phyloP scores from a whole-genome alignment of 805 yeast species.

The Nakazawaea ernobii region DNA sequence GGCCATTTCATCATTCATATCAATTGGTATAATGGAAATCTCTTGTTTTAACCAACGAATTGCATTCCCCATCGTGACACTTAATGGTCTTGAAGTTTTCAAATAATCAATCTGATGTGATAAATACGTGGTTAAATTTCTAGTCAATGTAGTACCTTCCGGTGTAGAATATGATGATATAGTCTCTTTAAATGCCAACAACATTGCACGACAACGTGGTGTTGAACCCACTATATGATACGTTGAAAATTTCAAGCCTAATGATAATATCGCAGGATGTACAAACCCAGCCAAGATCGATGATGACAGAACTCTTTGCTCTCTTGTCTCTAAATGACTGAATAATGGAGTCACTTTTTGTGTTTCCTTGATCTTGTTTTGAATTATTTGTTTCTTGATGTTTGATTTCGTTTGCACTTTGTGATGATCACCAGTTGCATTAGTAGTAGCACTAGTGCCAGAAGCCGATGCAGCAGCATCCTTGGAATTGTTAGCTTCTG shows the following conservation, averaged over 20 bases:
- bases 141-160: slow-evolving; percentile 72
- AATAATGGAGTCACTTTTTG: slow-evolving; percentile 60
- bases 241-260: slow-evolving; percentile 76
- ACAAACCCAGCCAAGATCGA: slow-evolving; percentile 61
- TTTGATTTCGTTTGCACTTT: slow-evolving; percentile 42
- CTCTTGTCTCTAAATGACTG: slow-evolving; percentile 76
- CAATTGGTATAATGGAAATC: slow-evolving; percentile 76
- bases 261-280: slow-evolving; percentile 77
- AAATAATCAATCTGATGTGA: slow-evolving; percentile 90
- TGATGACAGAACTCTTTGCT: slow-evolving; percentile 59
- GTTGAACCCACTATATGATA: slow-evolving; percentile 88
- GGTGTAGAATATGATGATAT: slow-evolving; percentile 83
- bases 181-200: slow-evolving; percentile 76
- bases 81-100: slow-evolving; percentile 84
- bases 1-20: slow-evolving; percentile 60
- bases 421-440: slow-evolving; percentile 23
- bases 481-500: slow-evolving; percentile 27
- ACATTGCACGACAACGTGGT: slow-evolving; percentile 78
- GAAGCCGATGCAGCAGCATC: slow-evolving; percentile 4
- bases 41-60: slow-evolving; percentile 96
- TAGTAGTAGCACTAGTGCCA: not conserved
- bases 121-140: slow-evolving; percentile 83
- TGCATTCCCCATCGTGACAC: slow-evolving; percentile 95
- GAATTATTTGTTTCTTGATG: slow-evolving; percentile 48
- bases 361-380: slow-evolving; percentile 40